Percentiles rank a stretch among this genome's conserved stretches.
phyloP scores from a whole-genome alignment of 1,284 basidiomycete genomes.

The Ustilago cynodontis region DNA sequence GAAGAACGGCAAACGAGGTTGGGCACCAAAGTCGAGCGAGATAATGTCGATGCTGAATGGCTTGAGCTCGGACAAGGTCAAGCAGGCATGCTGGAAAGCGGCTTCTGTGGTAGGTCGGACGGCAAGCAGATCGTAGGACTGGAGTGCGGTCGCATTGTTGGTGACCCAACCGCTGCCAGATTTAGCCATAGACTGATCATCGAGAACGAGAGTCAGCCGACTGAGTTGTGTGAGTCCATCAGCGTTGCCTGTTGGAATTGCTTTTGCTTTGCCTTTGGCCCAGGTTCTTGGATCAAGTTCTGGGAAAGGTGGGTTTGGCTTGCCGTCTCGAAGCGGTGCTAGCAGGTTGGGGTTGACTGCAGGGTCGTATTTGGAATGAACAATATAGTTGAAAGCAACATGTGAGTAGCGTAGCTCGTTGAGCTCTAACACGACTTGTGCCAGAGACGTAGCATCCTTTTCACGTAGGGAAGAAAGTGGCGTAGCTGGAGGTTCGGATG shows the following conservation, averaged over 20 bases:
- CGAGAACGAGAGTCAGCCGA: slow-evolving; percentile 65
- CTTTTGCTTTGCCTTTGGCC: slow-evolving; percentile 24
- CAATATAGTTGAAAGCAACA: slow-evolving; percentile 63
- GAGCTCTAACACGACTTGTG: slow-evolving; percentile 47
- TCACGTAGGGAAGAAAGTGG: slow-evolving; percentile 28
- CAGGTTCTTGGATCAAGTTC: slow-evolving; percentile 57
- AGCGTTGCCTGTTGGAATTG: neutral
- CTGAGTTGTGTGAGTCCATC: slow-evolving; percentile 60
- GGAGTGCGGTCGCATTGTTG: slow-evolving; percentile 56
- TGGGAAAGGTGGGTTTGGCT: slow-evolving; percentile 57
- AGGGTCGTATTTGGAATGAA: slow-evolving; percentile 55
- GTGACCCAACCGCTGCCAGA: slow-evolving; percentile 59
- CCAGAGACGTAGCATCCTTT: slow-evolving; percentile 37
- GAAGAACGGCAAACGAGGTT: slow-evolving; percentile 81
- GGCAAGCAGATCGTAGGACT: slow-evolving; percentile 81
- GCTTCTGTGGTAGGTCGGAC: slow-evolving; percentile 79
- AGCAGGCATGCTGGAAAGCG: slow-evolving; percentile 81
- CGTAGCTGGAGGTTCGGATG: slow-evolving; percentile 9
- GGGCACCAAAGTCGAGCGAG: slow-evolving; percentile 79
- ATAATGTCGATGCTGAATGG: slow-evolving; percentile 84
- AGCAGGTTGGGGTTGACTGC: slow-evolving; percentile 50
- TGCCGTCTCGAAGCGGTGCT: slow-evolving; percentile 17
- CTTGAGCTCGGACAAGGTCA: slow-evolving; percentile 83
- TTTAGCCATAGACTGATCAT: slow-evolving; percentile 62
- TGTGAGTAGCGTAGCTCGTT: slow-evolving; percentile 53